Evolutionary conservation across 805 yeast genomes (phyloP), one percentile per base, ranked within the genome.

Genomic region (Candida peoriensis): DNA sequence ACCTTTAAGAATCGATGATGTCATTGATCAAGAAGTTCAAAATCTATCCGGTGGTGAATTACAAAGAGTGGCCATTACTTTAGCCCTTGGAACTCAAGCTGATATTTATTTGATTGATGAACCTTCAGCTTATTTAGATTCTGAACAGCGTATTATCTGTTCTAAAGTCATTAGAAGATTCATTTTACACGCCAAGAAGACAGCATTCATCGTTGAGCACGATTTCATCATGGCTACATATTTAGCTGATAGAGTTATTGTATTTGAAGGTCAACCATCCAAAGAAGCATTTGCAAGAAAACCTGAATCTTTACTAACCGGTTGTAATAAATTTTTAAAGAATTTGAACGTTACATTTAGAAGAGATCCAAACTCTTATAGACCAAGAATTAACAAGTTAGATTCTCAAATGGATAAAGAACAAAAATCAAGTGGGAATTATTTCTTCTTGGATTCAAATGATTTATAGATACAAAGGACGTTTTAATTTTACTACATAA

Each of bases 221-320:
- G 99, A 93, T 76, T 93, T 93, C 76, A 93, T 93, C 71, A 93
- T 93, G 99, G 97, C 98, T 47, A 93, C 99, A 13, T 93, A 93
- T 63, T 76, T 93, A 72, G 98, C 99, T 45, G 99, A 93, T 67
- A 78, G 95, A 58, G 99, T 93, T 54, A 90, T 93, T 76, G 97
- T 93, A 38, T 93, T 90, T 57, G 98, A 93, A 64, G 99, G 99
- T 64, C 55, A 66, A 46, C 97, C 99, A 36, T 87, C 97, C 19
- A 73, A 75, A 59, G 71, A 80, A 48, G 90, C 98, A 22, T 60
- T 64, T 48, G 97, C 98, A 25, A 82, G 80, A 57, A 64, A 83
- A 34, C 97, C 98, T 35, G 96, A 93, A 69, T 78, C 95, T 26
- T 73, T 93, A 61, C 73, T 94, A 58, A 88, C 97, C 35, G 99